Conservation (phyloP, 1,284 basidiomycete genomes). For the Microbotryum violaceum region DNA sequence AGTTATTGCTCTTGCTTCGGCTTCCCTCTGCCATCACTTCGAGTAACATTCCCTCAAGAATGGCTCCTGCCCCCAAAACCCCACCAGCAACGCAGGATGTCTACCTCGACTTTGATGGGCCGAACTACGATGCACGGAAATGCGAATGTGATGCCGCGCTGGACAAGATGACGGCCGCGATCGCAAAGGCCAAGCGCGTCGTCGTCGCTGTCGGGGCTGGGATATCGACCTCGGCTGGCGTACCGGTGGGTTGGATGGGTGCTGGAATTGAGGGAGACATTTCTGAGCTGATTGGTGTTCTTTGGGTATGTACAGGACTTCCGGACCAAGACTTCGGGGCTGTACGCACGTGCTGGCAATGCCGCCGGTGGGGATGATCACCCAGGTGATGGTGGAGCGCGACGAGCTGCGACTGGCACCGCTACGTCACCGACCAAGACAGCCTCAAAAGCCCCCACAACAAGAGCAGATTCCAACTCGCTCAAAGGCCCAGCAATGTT, state of each 20-base stretch:
- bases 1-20: too few species aligned
- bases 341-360: conserved; percentile 55
- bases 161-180: conserved; percentile 57
- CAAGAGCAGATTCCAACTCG: too few species aligned
- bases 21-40: too few species aligned
- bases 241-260: conserved; percentile 74
- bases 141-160: neutral
- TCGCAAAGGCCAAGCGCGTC: conserved; percentile 74
- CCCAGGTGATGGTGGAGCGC: neutral
- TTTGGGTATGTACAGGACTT: conserved; percentile 42
- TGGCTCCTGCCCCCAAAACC: too few species aligned
- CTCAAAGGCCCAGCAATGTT: too few species aligned
- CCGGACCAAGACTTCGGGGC: conserved; percentile 43
- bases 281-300: neutral
- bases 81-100: too few species aligned
- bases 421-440: too few species aligned
- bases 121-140: too few species aligned
- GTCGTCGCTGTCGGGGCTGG: conserved; percentile 84
- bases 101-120: too few species aligned
- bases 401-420: too few species aligned
- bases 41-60: too few species aligned
- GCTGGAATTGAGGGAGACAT: conserved; percentile 48
- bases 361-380: neutral
- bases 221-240: conserved; percentile 85
- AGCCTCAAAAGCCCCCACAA: too few species aligned